Percentiles rank a stretch among this genome's conserved stretches.
Evolutionary conservation across 139 green algal species (phyloP).

Genomic region (Micromonas pusilla): DNA sequence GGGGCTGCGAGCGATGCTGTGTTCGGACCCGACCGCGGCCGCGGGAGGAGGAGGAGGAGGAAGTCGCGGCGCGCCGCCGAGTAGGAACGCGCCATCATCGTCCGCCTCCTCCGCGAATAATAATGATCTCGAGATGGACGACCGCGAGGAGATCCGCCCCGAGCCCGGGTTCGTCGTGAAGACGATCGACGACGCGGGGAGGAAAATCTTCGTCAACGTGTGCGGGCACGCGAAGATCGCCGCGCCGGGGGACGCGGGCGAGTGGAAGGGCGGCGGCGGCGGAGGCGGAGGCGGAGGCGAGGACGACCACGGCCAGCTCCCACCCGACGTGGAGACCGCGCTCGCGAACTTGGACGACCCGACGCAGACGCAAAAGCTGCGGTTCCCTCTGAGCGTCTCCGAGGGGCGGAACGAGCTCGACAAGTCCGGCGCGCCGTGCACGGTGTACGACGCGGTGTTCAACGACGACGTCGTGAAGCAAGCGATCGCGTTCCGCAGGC

Average conservation of each 20-base stretch:
- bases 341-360: constrained; percentile 6
- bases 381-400: constrained; percentile 24
- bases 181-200: constrained; percentile 20
- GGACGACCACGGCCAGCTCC: neutral
- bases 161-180: constrained; percentile 24
- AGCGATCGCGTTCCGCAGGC: neutral
- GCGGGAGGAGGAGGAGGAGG: no score
- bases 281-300: neutral
- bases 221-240: constrained; percentile 16
- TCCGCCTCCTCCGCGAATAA: no score
- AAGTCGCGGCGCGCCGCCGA: no score
- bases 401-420: constrained; percentile 29
- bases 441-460: constrained; percentile 27
- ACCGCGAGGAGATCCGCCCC: neutral
- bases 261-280: neutral
- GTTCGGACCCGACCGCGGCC: no score
- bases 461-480: constrained; percentile 32
- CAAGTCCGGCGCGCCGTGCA: constrained; percentile 26
- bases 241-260: neutral
- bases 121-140: no score
- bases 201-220: constrained; percentile 31
- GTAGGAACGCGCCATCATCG: no score
- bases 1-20: neutral
- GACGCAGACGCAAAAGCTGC: neutral
- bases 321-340: constrained; percentile 20